A percentile compares a stretch with the other conserved stretches of the same genome.
Conservation (phyloP, 2,329 filamentous ascomycete genomes). For the Ophiosphaerella korrae region DNA sequence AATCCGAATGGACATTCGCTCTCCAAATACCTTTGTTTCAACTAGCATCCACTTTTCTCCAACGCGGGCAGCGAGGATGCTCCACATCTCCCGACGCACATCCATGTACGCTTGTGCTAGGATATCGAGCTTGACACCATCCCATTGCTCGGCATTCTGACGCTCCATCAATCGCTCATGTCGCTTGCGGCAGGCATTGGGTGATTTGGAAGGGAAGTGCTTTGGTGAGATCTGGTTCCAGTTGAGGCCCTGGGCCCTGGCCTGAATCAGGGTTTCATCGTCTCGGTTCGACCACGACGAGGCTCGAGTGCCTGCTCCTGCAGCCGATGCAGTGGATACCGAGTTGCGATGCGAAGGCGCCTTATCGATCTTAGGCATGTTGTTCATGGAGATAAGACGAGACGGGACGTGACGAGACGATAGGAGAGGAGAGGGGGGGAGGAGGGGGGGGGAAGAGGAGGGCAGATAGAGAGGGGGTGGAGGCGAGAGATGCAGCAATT, state of each 20-base stretch:
- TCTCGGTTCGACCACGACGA: conserved; percentile 72
- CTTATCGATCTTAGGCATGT: conserved; percentile 54
- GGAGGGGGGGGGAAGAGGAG: conserved; percentile 12
- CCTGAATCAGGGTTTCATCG: conserved; percentile 73
- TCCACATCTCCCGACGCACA: conserved; percentile 82
- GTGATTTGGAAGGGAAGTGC: conserved; percentile 76
- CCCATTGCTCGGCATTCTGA: conserved; percentile 75
- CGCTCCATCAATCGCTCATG: conserved; percentile 84
- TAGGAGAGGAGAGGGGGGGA: conserved; percentile 18
- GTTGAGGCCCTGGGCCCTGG: conserved; percentile 76
- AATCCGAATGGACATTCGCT: not conserved
- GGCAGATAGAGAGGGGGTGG: conserved; percentile 18
- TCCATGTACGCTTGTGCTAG: conserved; percentile 80
- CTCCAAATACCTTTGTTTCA: conserved; percentile 72
- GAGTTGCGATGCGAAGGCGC: conserved; percentile 36
- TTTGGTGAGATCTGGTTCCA: conserved; percentile 80
- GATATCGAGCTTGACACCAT: conserved; percentile 73
- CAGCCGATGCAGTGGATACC: conserved; percentile 39
- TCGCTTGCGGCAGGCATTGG: conserved; percentile 87
- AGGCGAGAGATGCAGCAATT: conserved; percentile 18
- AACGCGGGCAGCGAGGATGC: conserved; percentile 67
- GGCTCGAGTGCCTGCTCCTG: conserved; percentile 41
- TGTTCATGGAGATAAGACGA: conserved; percentile 32
- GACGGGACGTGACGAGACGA: conserved; percentile 2
- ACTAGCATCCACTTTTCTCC: conserved; percentile 67